A percentile compares a stretch with the other conserved stretches of the same genome.
Evolutionary conservation across 106 monocot genomes (phyloP).

Genomic region (Allium fistulosum): DNA sequence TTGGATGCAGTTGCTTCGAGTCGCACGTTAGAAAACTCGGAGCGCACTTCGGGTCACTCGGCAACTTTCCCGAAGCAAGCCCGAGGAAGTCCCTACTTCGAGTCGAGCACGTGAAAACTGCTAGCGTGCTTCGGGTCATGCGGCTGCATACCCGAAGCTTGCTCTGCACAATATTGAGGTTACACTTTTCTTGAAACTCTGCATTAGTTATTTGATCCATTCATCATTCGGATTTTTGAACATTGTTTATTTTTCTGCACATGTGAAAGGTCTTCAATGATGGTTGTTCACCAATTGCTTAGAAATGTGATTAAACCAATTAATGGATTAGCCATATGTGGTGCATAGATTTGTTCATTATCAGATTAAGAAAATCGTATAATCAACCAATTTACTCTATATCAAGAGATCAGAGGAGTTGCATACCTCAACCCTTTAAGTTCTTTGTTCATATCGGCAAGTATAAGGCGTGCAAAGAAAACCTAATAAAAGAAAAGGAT

Average conservation of each 20-base stretch:
- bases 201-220: too few species aligned
- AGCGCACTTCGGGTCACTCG: too few species aligned
- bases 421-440: constrained; percentile 90
- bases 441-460: constrained; percentile 97
- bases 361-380: background rate
- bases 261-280: background rate
- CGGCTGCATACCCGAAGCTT: too few species aligned
- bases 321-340: background rate
- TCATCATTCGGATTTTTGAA: too few species aligned
- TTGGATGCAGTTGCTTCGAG: too few species aligned
- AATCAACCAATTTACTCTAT: background rate
- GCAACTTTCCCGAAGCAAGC: too few species aligned
- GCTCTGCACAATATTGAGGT: too few species aligned
- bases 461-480: constrained; percentile 92
- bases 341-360: background rate
- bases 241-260: background rate
- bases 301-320: background rate
- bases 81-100: too few species aligned
- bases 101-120: too few species aligned
- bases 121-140: too few species aligned
- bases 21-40: too few species aligned
- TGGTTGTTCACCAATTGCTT: background rate
- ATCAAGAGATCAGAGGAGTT: constrained; percentile 5
- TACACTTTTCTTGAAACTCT: too few species aligned
- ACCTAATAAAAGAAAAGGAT: constrained; percentile 32